A percentile compares a stretch with the other conserved stretches of the same genome.
Evolutionary conservation across 768 basidiomycete genomes (phyloP).

Genomic region (Lentinula sp.): DNA sequence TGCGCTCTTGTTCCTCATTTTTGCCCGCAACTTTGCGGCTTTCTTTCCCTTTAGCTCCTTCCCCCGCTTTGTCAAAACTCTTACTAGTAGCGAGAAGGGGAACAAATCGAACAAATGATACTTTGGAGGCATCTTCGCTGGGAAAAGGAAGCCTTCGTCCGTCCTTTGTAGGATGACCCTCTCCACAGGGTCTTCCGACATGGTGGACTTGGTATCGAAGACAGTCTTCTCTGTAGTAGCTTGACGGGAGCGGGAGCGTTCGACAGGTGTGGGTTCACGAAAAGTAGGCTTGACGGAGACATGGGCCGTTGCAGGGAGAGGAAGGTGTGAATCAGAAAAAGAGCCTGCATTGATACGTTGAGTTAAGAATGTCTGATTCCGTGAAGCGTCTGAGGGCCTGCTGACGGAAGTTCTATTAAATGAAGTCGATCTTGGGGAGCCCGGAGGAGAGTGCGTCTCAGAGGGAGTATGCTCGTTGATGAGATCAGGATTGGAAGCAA

Average conservation of each 20-base stretch:
- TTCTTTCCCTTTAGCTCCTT: slow-evolving; percentile 55
- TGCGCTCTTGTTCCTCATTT: slow-evolving; percentile 33
- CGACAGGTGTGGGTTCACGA: slow-evolving; percentile 12
- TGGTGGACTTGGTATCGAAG: slow-evolving; percentile 6
- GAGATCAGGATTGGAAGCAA: slow-evolving; percentile 31
- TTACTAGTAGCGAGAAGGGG: slow-evolving; percentile 59
- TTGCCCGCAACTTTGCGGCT: slow-evolving; percentile 48
- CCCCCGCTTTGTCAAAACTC: slow-evolving; percentile 38
- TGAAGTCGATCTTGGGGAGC: slow-evolving; percentile 1
- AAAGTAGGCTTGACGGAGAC: slow-evolving; percentile 9
- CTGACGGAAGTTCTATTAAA: neutral
- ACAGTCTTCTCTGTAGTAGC: slow-evolving; percentile 3
- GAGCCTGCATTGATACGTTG: slow-evolving; percentile 13
- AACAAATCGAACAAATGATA: slow-evolving; percentile 60
- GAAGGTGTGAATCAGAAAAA: slow-evolving; percentile 19
- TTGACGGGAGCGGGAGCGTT: slow-evolving; percentile 9
- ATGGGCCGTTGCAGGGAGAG: slow-evolving; percentile 19
- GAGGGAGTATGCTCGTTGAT: neutral
- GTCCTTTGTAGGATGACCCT: slow-evolving; percentile 29
- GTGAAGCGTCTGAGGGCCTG: slow-evolving; percentile 6
- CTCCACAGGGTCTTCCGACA: slow-evolving; percentile 13
- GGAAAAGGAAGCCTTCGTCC: slow-evolving; percentile 44
- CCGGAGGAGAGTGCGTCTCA: slow-evolving; percentile 6
- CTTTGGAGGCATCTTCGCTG: slow-evolving; percentile 52
- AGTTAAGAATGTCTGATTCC: slow-evolving; percentile 14